Percentiles rank a stretch among this genome's conserved stretches.
Conservation (phyloP, 2,329 filamentous ascomycete genomes). For the Claviceps sorghi region DNA sequence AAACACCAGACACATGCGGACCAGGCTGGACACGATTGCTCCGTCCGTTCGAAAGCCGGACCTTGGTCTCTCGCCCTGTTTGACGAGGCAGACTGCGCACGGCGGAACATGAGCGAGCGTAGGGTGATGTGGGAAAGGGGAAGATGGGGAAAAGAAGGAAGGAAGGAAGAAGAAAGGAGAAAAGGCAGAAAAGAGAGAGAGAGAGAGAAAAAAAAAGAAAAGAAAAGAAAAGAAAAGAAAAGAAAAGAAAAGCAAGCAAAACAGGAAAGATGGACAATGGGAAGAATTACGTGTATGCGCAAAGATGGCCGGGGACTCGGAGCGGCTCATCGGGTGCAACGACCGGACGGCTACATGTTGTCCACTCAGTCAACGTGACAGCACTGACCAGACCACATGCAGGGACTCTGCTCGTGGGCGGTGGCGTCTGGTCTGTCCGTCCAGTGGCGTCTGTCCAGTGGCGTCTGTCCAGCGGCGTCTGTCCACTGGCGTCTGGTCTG, state of each 20-base stretch:
- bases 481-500: too few species aligned
- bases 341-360: too few species aligned
- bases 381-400: neutral
- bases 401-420: too few species aligned
- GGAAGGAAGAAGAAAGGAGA: neutral
- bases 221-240: neutral
- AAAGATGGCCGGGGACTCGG: neutral
- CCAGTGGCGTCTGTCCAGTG: too few species aligned
- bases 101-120: neutral
- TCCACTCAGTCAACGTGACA: too few species aligned
- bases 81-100: neutral
- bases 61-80: neutral
- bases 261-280: too few species aligned
- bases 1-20: neutral
- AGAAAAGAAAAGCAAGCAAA: neutral
- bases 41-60: neutral
- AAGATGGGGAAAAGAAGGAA: too few species aligned
- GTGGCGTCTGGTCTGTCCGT: neutral
- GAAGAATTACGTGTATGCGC: too few species aligned
- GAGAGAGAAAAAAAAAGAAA: neutral
- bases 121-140: neutral
- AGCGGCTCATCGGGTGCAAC: neutral
- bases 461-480: too few species aligned
- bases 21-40: neutral
- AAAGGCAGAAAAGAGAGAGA: neutral